Evolutionary conservation across 225 moss, liverwort and hornwort genomes (phyloP), one percentile per base, ranked within the genome.

Genomic region (Thuidium tamariscinum): DNA sequence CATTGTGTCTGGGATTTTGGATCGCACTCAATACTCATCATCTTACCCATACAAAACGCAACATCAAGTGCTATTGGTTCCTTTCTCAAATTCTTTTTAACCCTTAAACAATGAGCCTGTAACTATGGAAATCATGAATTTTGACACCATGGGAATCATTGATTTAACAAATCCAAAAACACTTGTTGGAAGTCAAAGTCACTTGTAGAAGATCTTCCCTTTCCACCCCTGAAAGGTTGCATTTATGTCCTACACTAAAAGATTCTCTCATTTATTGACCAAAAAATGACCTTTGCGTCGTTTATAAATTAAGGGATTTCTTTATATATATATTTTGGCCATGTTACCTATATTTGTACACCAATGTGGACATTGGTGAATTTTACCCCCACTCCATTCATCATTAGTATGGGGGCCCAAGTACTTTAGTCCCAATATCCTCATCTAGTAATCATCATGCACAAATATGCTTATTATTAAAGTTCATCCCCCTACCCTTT

Each of bases 41-140:
- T 41, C 41, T 41, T 27, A 42, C 3, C 44, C 29, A 71, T 44
- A 42, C 6, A 5, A 2, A 42, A 27, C 7, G 9, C 44, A 27
- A 5, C 29, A 44, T 27, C 27, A 71, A 9, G 0, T 16, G 1
- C 1, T 3, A 3, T 44, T 44, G 44, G 71, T 71, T 27, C 6
- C 44, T 71, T 71, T 44, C 2, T 2, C 0, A 0, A 0, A 0
- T 27, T 17, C 0, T 29, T 44, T 44, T 49, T n/a, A n/a, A n/a
- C n/a, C n/a, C n/a, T n/a, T n/a, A n/a, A n/a, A n/a, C n/a, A n/a
- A n/a, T n/a, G n/a, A n/a, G n/a, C n/a, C n/a, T n/a, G n/a, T n/a
- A n/a, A n/a, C n/a, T n/a, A n/a, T n/a, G n/a, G n/a, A n/a, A n/a
- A n/a, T n/a, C n/a, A n/a, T n/a, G n/a, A n/a, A n/a, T n/a, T n/a